These are phyloP conservation scores for Thielaviopsis ethacetica DNA, from an alignment of 2,329 filamentous ascomycete genomes.

Conservation along the genomic window DNA sequence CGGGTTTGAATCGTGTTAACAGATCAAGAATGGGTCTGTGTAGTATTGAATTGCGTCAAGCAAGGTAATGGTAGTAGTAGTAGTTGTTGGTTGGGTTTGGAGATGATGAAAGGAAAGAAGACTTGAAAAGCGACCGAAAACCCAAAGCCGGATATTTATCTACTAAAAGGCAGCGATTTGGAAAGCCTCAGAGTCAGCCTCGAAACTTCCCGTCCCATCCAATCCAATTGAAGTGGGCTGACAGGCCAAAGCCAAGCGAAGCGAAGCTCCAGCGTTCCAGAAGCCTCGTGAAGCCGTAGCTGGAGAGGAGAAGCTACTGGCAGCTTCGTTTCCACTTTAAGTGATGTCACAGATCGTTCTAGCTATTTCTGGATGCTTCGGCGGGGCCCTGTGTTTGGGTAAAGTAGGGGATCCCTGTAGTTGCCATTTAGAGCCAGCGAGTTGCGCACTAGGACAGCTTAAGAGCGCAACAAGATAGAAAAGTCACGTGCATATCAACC, in stretches of 20 bases:
- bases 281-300: neutral
- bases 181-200: neutral
- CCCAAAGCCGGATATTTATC: neutral
- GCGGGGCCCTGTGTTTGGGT: conserved; percentile 2
- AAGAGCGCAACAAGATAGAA: neutral
- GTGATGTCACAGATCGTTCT: conserved; percentile 9
- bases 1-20: conserved; percentile 1
- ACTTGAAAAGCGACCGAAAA: neutral
- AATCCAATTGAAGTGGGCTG: neutral
- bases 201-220: neutral
- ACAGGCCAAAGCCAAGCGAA: too few species aligned
- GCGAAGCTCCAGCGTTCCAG: neutral
- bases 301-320: conserved; percentile 2
- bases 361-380: conserved; percentile 11
- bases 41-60: neutral
- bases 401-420: conserved; percentile 1
- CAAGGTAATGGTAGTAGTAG: too few species aligned
- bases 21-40: neutral
- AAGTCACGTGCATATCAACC: neutral
- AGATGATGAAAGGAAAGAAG: conserved; percentile 10
- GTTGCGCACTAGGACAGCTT: neutral
- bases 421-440: neutral
- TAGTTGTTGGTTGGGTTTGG: too few species aligned
- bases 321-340: conserved; percentile 6
- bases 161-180: too few species aligned